Conservation (phyloP, 345 rosid genomes). For the Boechera divaricarpa region DNA sequence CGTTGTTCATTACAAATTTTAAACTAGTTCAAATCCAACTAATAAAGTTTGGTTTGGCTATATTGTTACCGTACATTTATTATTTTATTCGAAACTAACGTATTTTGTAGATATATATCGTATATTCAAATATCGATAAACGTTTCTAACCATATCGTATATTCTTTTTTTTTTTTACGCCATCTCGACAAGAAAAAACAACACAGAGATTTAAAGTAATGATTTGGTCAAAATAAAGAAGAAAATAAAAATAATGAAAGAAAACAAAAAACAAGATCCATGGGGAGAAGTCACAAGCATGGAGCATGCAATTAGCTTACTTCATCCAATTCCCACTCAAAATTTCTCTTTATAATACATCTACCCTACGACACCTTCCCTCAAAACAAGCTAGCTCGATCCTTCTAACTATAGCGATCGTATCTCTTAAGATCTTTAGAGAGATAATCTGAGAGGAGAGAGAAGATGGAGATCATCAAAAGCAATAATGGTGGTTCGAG, state of each 20-base stretch:
- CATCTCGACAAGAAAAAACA: constrained; percentile 17
- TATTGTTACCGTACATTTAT: background rate
- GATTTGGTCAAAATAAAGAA: too few species aligned
- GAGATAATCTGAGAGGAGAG: background rate
- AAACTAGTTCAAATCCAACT: background rate
- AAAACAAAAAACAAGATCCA: constrained; percentile 46
- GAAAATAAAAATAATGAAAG: constrained; percentile 11
- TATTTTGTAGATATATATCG: background rate
- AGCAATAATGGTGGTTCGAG: constrained; percentile 17
- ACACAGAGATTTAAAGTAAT: background rate
- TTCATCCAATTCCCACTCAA: constrained; percentile 43
- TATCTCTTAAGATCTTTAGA: constrained; percentile 18
- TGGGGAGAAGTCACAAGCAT: constrained; percentile 43
- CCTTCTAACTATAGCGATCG: constrained; percentile 29
- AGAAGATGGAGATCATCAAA: constrained; percentile 34
- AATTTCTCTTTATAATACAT: constrained; percentile 22
- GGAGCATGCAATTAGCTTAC: constrained; percentile 45
- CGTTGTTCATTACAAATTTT: background rate
- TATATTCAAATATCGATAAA: constrained; percentile 12
- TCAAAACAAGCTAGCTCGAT: constrained; percentile 31
- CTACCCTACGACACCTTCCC: constrained; percentile 24
- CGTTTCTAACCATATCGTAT: background rate
- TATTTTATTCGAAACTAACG: background rate
- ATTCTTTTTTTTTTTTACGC: constrained; percentile 1
- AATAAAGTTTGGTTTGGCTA: background rate